These are phyloP conservation scores for Amanita rubescens DNA, from an alignment of 768 basidiomycete genomes.

Conservation along the genomic window DNA sequence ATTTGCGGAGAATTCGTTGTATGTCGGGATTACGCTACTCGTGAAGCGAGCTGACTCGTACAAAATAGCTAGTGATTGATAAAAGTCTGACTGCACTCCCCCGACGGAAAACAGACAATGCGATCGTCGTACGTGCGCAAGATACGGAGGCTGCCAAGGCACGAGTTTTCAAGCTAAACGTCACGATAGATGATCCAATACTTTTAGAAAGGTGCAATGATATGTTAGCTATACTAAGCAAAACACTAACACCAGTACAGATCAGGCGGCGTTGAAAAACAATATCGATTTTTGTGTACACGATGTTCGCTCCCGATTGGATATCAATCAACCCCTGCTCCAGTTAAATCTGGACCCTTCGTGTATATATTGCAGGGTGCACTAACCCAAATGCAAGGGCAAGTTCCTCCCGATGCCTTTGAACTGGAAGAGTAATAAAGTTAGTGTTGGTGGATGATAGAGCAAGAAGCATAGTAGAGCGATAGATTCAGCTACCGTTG, in stretches of 20 bases:
- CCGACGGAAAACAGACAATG: conserved; percentile 67
- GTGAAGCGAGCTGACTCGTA: not conserved
- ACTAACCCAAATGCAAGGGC: conserved; percentile 83
- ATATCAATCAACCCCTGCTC: conserved; percentile 75
- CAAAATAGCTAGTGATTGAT: conserved; percentile 69
- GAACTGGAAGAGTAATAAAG: conserved; percentile 39
- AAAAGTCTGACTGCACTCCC: conserved; percentile 63
- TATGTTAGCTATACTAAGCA: not conserved
- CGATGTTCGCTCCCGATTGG: conserved; percentile 61
- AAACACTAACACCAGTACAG: conserved; percentile 25
- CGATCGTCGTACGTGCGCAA: conserved; percentile 73
- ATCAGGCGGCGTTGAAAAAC: conserved; percentile 63
- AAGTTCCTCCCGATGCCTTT: conserved; percentile 79
- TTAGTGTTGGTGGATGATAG: conserved; percentile 11
- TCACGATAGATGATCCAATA: conserved; percentile 56
- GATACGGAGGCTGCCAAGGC: conserved; percentile 51
- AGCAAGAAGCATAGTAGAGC: conserved; percentile 2
- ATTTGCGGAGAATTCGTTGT: conserved; percentile 86
- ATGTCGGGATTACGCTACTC: conserved; percentile 22
- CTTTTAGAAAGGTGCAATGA: conserved; percentile 66
- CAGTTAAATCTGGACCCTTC: conserved; percentile 69
- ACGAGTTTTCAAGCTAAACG: conserved; percentile 84
- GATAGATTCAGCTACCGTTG: conserved; percentile 76
- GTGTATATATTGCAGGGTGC: conserved; percentile 77
- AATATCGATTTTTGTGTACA: conserved; percentile 64